These are phyloP conservation scores for Protomyces macrosporus DNA, from an alignment of 1,139 yeast genomes.

Conservation along the genomic window DNA sequence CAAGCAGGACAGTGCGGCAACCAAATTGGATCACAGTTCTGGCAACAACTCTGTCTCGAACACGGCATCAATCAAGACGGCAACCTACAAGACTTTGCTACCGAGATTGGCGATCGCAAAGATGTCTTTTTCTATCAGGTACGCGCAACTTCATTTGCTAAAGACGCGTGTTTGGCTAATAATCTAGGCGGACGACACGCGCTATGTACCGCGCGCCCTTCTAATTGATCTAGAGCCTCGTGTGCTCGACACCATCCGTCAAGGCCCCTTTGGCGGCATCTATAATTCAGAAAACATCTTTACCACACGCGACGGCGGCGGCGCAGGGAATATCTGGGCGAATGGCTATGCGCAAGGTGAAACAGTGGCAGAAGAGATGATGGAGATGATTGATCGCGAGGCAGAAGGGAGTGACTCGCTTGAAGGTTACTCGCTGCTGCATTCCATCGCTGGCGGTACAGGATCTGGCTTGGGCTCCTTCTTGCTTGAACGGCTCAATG, in stretches of 20 bases:
- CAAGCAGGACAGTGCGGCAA: conserved; percentile 91
- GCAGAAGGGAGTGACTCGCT: conserved; percentile 85
- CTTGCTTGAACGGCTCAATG: conserved; percentile 69
- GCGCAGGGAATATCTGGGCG: conserved; percentile 97
- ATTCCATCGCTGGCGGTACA: conserved; percentile 98
- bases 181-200: conserved; percentile 56
- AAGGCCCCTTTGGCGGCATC: conserved; percentile 53
- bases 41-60: conserved; percentile 84
- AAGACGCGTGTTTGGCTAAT: not conserved
- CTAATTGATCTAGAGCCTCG: conserved; percentile 87
- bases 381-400: conserved; percentile 83
- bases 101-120: conserved; percentile 62
- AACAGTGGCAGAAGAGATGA: conserved; percentile 59
- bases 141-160: not conserved
- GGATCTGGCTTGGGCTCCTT: conserved; percentile 93
- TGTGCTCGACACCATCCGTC: conserved; percentile 42
- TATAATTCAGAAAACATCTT: conserved; percentile 82
- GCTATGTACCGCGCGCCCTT: conserved; percentile 82
- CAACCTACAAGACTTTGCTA: conserved; percentile 40
- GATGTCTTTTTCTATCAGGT: conserved; percentile 68
- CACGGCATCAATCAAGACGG: conserved; percentile 85
- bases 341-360: conserved; percentile 79
- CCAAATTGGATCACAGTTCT: conserved; percentile 87
- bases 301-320: conserved; percentile 71
- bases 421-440: conserved; percentile 84